phyloP scores from a whole-genome alignment of 371 early-diverging fungal species.

The Mortierella sp. region DNA sequence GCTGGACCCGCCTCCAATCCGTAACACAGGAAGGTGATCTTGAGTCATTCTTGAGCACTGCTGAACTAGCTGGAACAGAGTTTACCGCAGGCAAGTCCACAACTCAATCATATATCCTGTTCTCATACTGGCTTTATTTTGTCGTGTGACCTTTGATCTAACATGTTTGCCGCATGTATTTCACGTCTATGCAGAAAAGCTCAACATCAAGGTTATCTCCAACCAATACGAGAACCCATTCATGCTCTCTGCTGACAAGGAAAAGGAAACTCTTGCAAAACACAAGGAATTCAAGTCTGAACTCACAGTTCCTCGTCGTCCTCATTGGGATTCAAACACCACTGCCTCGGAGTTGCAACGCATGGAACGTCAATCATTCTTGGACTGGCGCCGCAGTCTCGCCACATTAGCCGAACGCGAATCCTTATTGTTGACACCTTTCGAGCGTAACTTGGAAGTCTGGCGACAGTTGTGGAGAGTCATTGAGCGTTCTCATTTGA shows the following conservation, averaged over 20 bases:
- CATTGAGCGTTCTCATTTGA: slow-evolving; percentile 95
- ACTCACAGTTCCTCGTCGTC: slow-evolving; percentile 90
- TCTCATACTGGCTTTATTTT: not conserved
- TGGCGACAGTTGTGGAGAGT: slow-evolving; percentile 99
- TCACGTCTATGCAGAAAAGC: slow-evolving; percentile 68
- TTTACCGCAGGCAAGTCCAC: slow-evolving; percentile 87
- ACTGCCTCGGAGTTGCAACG: slow-evolving; percentile 86
- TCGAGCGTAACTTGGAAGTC: slow-evolving; percentile 99
- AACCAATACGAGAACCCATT: slow-evolving; percentile 85
- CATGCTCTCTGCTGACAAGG: slow-evolving; percentile 84
- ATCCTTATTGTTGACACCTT: slow-evolving; percentile 94
- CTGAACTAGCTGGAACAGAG: slow-evolving; percentile 94
- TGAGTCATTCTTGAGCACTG: slow-evolving; percentile 95
- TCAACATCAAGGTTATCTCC: slow-evolving; percentile 89
- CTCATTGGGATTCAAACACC: slow-evolving; percentile 91
- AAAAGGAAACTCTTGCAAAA: slow-evolving; percentile 75
- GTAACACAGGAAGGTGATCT: slow-evolving; percentile 97
- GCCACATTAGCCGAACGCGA: slow-evolving; percentile 87
- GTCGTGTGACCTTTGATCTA: not conserved
- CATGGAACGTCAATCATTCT: slow-evolving; percentile 87
- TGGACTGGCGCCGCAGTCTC: slow-evolving; percentile 93
- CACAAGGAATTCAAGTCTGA: slow-evolving; percentile 81
- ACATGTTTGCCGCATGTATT: not conserved
- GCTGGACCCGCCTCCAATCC: slow-evolving; percentile 92
- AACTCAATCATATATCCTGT: too few species aligned